These are phyloP conservation scores for Hericium coralloides DNA, from an alignment of 768 basidiomycete genomes.

Conservation along the genomic window DNA sequence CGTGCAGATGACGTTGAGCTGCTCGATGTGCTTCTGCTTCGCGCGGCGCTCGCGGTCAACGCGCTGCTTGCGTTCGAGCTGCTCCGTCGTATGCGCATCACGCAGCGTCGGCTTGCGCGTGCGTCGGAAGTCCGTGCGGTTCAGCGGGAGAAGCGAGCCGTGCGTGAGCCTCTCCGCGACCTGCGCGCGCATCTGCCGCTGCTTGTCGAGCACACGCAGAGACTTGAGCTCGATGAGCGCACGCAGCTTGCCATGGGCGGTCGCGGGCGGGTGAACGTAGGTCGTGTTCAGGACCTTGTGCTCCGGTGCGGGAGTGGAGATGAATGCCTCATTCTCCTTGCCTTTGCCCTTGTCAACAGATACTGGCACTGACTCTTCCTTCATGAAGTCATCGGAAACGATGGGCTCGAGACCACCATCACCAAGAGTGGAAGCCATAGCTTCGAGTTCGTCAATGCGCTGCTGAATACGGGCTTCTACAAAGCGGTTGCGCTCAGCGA, in stretches of 20 bases:
- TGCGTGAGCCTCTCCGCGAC: constrained; percentile 84
- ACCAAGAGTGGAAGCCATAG: constrained; percentile 70
- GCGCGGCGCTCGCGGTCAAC: constrained; percentile 88
- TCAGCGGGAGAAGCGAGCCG: constrained; percentile 81
- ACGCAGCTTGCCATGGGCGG: constrained; percentile 72
- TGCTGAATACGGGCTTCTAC: constrained; percentile 86
- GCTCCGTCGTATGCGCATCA: constrained; percentile 85
- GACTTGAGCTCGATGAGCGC: constrained; percentile 92
- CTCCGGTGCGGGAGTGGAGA: constrained; percentile 12
- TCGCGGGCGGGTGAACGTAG: constrained; percentile 42
- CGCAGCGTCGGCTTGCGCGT: constrained; percentile 78
- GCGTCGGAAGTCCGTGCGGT: constrained; percentile 86
- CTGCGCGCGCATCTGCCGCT: constrained; percentile 76
- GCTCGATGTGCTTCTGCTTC: constrained; percentile 94
- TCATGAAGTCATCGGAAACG: constrained; percentile 26
- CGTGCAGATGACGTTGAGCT: constrained; percentile 75
- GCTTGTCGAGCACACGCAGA: constrained; percentile 83
- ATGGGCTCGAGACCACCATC: constrained; percentile 58
- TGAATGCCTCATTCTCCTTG: constrained; percentile 27
- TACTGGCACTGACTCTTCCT: not conserved
- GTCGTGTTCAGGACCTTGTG: constrained; percentile 22
- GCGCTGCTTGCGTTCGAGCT: constrained; percentile 85
- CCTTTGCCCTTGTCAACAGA: constrained; percentile 6
- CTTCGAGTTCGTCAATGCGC: constrained; percentile 80
- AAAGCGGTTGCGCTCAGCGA: constrained; percentile 87